These are phyloP conservation scores for Sphaerulina vaccinii DNA, from an alignment of 2,329 filamentous ascomycete genomes.

Conservation along the genomic window DNA sequence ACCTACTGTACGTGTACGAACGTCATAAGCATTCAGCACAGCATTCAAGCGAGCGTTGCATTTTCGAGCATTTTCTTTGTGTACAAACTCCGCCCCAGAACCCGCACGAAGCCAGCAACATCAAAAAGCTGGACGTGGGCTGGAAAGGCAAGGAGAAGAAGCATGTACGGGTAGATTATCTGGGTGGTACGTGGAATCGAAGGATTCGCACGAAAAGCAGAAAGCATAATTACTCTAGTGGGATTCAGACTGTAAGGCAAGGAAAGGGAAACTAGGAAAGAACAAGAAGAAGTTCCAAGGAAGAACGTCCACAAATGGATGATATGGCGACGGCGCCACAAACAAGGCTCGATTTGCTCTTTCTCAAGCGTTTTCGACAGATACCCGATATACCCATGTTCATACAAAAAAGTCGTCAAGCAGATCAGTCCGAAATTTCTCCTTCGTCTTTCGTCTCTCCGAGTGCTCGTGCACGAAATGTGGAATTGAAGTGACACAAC, in stretches of 20 bases:
- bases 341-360: constrained; percentile 5
- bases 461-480: constrained; percentile 6
- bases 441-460: not conserved
- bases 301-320: not conserved
- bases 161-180: constrained; percentile 22
- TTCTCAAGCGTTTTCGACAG: constrained; percentile 6
- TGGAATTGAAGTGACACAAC: constrained; percentile 6
- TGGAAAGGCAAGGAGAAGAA: constrained; percentile 9
- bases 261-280: constrained; percentile 12
- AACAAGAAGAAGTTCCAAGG: not conserved
- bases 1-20: constrained; percentile 27
- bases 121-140: constrained; percentile 10
- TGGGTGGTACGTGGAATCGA: constrained; percentile 7
- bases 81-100: constrained; percentile 21
- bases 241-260: constrained; percentile 7
- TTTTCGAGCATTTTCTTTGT: constrained; percentile 30
- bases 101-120: constrained; percentile 6
- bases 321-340: constrained; percentile 1
- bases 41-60: constrained; percentile 36
- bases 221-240: constrained; percentile 12
- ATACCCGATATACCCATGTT: constrained; percentile 19
- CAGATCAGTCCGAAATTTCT: constrained; percentile 2
- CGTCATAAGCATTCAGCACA: constrained; percentile 34
- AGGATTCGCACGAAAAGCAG: constrained; percentile 8
- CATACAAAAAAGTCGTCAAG: constrained; percentile 15